These are phyloP conservation scores for Colletotrichum sp. DNA, from an alignment of 2,329 filamentous ascomycete genomes.

Conservation along the genomic window DNA sequence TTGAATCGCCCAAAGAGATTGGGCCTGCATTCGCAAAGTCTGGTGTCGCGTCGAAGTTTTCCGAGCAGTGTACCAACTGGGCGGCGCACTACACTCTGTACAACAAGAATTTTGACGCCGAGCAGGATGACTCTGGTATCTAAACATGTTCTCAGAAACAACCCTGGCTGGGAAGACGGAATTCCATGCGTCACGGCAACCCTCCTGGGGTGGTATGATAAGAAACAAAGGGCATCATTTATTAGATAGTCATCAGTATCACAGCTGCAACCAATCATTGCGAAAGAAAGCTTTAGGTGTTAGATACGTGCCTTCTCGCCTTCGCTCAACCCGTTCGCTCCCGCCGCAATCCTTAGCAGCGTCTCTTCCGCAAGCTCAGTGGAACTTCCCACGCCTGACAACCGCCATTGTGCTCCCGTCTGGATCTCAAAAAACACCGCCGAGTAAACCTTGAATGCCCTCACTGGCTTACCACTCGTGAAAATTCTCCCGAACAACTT, in stretches of 20 bases:
- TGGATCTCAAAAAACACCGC: slow-evolving; percentile 39
- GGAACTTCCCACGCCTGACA: slow-evolving; percentile 34
- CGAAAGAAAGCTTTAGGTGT: background rate
- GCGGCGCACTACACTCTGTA: background rate
- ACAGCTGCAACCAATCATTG: background rate
- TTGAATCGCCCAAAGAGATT: rapidly evolving
- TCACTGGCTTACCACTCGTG: slow-evolving; percentile 26
- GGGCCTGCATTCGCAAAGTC: no score
- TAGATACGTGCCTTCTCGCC: slow-evolving; percentile 24
- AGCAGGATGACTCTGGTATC: background rate
- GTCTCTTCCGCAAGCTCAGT: slow-evolving; percentile 33
- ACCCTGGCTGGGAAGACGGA: no score
- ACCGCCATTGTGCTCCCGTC: slow-evolving; percentile 37
- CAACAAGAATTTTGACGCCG: background rate
- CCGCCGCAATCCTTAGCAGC: slow-evolving; percentile 29
- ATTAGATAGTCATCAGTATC: background rate
- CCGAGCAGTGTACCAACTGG: background rate
- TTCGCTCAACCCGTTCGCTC: slow-evolving; percentile 26
- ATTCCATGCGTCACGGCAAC: no score
- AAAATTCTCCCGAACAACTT: slow-evolving; percentile 29
- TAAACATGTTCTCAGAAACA: no score
- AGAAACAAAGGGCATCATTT: background rate
- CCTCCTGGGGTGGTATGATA: background rate
- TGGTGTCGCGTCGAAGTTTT: no score
- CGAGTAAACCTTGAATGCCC: slow-evolving; percentile 29